Conservation (phyloP, 805 yeast species). For the Saccharomycopsis microspora region DNA sequence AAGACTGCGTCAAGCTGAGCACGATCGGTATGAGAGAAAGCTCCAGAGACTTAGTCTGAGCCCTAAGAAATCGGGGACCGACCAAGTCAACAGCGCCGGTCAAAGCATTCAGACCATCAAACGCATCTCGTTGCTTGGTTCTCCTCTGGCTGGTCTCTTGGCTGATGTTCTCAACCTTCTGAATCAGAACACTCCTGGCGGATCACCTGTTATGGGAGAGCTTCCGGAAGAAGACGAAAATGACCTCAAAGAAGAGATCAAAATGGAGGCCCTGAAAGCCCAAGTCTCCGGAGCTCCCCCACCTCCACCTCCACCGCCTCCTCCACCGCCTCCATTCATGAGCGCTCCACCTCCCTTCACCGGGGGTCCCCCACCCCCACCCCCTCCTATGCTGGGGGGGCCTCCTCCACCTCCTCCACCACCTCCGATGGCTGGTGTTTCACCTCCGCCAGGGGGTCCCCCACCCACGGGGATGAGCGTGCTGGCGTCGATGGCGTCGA, state of each 20-base stretch:
- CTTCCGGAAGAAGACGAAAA: constrained; percentile 1
- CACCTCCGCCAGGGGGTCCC: constrained; percentile 24
- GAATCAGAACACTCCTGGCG: constrained; percentile 2
- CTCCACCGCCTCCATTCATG: constrained; percentile 14
- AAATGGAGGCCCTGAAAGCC: no score
- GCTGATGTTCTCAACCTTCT: constrained; percentile 14
- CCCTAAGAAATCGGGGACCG: not conserved
- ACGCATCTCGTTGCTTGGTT: constrained; percentile 10
- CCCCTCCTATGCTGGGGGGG: constrained; percentile 18
- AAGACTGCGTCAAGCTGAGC: constrained; percentile 24
- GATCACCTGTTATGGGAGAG: not conserved
- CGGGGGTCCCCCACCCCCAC: constrained; percentile 23
- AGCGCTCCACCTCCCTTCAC: constrained; percentile 19
- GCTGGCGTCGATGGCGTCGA: constrained; percentile 5
- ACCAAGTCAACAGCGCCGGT: not conserved
- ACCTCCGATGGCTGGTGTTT: constrained; percentile 12
- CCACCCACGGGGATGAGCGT: constrained; percentile 23
- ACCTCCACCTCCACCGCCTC: constrained; percentile 21
- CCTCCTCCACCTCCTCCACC: constrained; percentile 20
- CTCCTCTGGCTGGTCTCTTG: constrained; percentile 14
- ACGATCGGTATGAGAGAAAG: constrained; percentile 20
- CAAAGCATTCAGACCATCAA: not conserved
- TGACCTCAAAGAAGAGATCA: not conserved
- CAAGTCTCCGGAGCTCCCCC: constrained; percentile 6
- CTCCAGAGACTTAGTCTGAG: constrained; percentile 7